Percentiles rank a stretch among this genome's conserved stretches.
phyloP scores from a whole-genome alignment of 2,329 filamentous ascomycete genomes.

The Massarina eburnea region DNA sequence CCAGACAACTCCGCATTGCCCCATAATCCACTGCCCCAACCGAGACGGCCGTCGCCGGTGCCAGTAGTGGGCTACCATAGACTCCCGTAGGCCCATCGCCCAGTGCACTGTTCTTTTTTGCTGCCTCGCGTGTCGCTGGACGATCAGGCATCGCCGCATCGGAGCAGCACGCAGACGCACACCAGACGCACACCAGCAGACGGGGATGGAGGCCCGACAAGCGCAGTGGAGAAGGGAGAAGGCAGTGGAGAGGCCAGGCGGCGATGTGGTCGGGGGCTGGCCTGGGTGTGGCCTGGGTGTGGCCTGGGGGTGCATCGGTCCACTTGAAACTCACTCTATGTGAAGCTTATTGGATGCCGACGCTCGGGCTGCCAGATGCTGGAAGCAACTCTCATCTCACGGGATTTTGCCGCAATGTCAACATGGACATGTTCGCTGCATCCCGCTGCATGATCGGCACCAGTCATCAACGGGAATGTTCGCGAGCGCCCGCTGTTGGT shows the following conservation, averaged over 20 bases:
- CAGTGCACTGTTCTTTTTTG: too few species aligned
- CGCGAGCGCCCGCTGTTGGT: constrained; percentile 17
- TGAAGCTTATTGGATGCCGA: constrained; percentile 35
- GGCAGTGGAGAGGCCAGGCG: too few species aligned
- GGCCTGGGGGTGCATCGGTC: too few species aligned
- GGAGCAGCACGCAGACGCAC: constrained; percentile 4
- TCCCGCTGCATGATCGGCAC: constrained; percentile 41
- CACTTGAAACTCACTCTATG: constrained; percentile 35
- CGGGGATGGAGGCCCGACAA: constrained; percentile 32
- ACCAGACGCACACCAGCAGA: constrained; percentile 25
- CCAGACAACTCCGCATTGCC: constrained; percentile 2
- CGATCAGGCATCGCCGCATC: constrained; percentile 30
- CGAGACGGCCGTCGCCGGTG: too few species aligned
- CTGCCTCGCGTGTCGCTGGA: constrained; percentile 23
- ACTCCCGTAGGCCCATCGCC: too few species aligned
- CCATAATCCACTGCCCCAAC: neutral
- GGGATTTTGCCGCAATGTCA: constrained; percentile 37
- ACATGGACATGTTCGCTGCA: constrained; percentile 36
- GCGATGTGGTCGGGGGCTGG: too few species aligned
- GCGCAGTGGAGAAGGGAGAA: constrained; percentile 6
- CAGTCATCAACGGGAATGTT: constrained; percentile 30
- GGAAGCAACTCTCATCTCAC: constrained; percentile 27
- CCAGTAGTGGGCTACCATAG: too few species aligned
- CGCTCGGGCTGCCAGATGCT: constrained; percentile 13
- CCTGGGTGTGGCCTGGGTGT: too few species aligned